Conservation (phyloP, 2,329 filamentous ascomycete species). For the Chalaropsis thielavioides region DNA sequence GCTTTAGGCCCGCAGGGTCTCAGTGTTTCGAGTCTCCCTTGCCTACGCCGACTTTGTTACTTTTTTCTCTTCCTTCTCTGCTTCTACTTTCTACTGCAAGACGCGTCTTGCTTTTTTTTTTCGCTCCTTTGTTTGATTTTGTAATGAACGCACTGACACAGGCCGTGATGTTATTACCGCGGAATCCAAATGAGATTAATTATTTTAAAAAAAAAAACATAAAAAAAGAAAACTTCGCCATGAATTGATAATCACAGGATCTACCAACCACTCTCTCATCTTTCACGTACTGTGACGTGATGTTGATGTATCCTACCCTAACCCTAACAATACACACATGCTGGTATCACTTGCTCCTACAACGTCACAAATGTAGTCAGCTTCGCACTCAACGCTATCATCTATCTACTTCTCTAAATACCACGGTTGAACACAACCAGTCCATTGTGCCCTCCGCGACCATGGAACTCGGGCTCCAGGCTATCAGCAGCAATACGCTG, state of each 20-base stretch:
- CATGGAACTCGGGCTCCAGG: slow-evolving; percentile 78
- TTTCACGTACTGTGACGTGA: no score
- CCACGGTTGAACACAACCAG: slow-evolving; percentile 95
- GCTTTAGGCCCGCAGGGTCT: neutral
- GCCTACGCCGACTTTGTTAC: neutral
- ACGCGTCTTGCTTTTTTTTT: neutral
- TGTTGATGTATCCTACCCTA: no score
- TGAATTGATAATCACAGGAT: no score
- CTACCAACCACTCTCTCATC: no score
- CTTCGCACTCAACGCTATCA: neutral
- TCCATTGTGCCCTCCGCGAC: slow-evolving; percentile 60
- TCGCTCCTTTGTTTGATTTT: neutral
- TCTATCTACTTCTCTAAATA: slow-evolving; percentile 47
- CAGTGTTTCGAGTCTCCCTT: neutral
- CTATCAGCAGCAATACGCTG: slow-evolving; percentile 62
- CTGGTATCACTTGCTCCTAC: no score
- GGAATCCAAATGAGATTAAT: neutral
- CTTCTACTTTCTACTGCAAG: neutral
- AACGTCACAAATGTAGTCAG: neutral
- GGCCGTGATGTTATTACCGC: neutral
- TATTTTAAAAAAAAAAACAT: no score
- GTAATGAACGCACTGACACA: neutral
- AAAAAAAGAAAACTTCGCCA: no score
- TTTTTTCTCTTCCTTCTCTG: neutral
- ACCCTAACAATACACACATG: no score